phyloP scores from a whole-genome alignment of 2,329 filamentous ascomycete genomes.

The Talaromyces sp. region DNA sequence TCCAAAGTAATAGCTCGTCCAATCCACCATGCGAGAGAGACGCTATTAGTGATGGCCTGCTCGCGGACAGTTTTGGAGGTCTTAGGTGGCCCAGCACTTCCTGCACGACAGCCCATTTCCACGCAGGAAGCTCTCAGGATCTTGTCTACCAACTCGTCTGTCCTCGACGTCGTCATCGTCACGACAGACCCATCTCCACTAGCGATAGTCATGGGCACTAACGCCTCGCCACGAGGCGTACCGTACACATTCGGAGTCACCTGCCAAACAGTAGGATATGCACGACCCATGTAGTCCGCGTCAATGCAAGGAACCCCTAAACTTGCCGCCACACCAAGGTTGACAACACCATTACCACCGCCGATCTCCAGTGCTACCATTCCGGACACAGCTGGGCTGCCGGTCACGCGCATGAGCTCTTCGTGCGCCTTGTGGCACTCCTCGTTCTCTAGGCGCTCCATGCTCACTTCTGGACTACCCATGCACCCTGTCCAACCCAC shows the following conservation, averaged over 20 bases:
- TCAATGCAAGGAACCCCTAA: constrained; percentile 45
- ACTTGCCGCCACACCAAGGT: constrained; percentile 51
- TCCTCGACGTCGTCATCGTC: constrained; percentile 28
- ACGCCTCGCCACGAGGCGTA: constrained; percentile 19
- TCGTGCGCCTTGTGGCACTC: constrained; percentile 43
- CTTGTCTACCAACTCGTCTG: constrained; percentile 45
- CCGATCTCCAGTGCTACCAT: constrained; percentile 62
- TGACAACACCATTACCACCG: constrained; percentile 60
- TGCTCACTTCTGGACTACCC: constrained; percentile 56
- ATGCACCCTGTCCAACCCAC: constrained; percentile 41
- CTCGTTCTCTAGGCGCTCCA: constrained; percentile 56
- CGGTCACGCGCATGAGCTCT: constrained; percentile 52
- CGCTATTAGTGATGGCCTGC: constrained; percentile 10
- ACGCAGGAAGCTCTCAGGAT: constrained; percentile 50
- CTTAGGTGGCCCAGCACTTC: constrained; percentile 18
- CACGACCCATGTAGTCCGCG: constrained; percentile 42
- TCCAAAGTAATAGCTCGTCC: constrained; percentile 37
- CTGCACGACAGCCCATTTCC: constrained; percentile 49
- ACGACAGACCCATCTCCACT: constrained; percentile 41
- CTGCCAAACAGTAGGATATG: constrained; percentile 44
- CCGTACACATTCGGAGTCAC: constrained; percentile 33
- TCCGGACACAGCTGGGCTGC: constrained; percentile 45
- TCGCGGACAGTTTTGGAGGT: constrained; percentile 12
- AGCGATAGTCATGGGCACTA: constrained; percentile 44
- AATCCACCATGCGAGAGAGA: constrained; percentile 46